These are phyloP conservation scores for Echria macrotheca DNA, from an alignment of 495 filamentous ascomycete species.

Conservation along the genomic window DNA sequence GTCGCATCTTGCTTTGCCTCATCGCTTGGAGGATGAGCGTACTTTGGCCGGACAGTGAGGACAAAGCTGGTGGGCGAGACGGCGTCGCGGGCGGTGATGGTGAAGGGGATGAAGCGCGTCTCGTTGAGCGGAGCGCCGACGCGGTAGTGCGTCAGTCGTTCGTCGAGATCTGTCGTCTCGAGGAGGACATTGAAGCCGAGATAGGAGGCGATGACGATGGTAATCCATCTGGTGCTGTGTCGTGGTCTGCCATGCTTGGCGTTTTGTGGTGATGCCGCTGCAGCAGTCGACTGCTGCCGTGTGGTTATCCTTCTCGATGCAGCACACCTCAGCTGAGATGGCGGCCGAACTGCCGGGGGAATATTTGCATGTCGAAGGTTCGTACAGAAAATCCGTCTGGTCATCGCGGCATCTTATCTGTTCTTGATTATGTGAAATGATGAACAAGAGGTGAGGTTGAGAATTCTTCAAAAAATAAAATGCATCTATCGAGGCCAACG, in stretches of 20 bases:
- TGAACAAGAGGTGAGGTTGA: not conserved
- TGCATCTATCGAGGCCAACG: not conserved
- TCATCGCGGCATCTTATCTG: too few relatives aligned
- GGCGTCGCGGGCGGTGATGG: conserved; percentile 56
- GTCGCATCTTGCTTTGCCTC: conserved; percentile 39
- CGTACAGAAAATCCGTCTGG: too few relatives aligned
- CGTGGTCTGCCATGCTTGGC: too few relatives aligned
- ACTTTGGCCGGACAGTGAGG: conserved; percentile 55
- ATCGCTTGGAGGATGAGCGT: not conserved
- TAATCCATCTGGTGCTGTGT: too few relatives aligned
- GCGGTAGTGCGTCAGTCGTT: not conserved
- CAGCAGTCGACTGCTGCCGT: too few relatives aligned
- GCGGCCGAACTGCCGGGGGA: too few relatives aligned
- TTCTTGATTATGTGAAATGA: not conserved
- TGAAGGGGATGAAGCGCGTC: conserved; percentile 54
- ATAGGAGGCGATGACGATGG: too few relatives aligned
- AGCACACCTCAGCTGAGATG: too few relatives aligned
- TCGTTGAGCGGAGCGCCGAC: conserved; percentile 34
- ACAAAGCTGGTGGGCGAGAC: conserved; percentile 74
- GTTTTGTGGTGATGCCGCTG: too few relatives aligned
- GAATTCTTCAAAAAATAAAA: not conserved
- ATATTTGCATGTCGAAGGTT: too few relatives aligned
- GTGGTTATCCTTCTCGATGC: too few relatives aligned
- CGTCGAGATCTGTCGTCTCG: not conserved
- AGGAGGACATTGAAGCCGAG: too few relatives aligned